Conservation (phyloP, 2,329 filamentous ascomycete genomes). For the Magnaporthiopsis incrustans region DNA sequence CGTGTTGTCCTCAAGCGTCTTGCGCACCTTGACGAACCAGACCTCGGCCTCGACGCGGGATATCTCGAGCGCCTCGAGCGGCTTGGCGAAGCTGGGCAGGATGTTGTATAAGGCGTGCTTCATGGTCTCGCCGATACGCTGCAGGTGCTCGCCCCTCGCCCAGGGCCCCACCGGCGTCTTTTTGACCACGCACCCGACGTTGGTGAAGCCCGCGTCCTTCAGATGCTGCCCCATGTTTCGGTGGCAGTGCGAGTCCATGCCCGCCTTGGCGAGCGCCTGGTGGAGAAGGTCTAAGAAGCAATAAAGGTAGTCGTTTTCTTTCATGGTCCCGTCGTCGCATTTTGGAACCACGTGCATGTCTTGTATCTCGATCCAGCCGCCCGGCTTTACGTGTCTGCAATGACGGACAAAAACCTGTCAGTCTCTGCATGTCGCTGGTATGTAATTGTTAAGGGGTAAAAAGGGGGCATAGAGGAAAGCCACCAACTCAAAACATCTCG, state of each 20-base stretch:
- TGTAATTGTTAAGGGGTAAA: too few relatives aligned
- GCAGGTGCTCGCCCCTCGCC: slow-evolving; percentile 29
- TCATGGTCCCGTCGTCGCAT: slow-evolving; percentile 37
- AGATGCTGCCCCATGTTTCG: slow-evolving; percentile 25
- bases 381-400: slow-evolving; percentile 30
- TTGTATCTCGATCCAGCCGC: slow-evolving; percentile 44
- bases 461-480: slow-evolving; percentile 9
- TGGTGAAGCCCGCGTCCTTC: slow-evolving; percentile 32
- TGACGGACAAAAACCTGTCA: neutral
- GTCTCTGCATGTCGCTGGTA: too few relatives aligned
- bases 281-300: slow-evolving; percentile 20
- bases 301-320: slow-evolving; percentile 28
- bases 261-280: slow-evolving; percentile 25
- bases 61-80: slow-evolving; percentile 27
- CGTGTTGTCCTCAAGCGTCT: slow-evolving; percentile 25
- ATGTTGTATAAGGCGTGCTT: slow-evolving; percentile 27
- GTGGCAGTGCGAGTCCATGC: slow-evolving; percentile 23
- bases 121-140: slow-evolving; percentile 31
- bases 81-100: slow-evolving; percentile 28
- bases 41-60: slow-evolving; percentile 21
- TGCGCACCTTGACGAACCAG: slow-evolving; percentile 22
- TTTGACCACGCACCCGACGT: slow-evolving; percentile 28
- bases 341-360: slow-evolving; percentile 33
- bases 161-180: slow-evolving; percentile 38
- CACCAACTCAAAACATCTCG: slow-evolving; percentile 25